These are phyloP conservation scores for Phytopythium mirpurense DNA, from an alignment of 352 stramenopile species.

Conservation along the genomic window DNA sequence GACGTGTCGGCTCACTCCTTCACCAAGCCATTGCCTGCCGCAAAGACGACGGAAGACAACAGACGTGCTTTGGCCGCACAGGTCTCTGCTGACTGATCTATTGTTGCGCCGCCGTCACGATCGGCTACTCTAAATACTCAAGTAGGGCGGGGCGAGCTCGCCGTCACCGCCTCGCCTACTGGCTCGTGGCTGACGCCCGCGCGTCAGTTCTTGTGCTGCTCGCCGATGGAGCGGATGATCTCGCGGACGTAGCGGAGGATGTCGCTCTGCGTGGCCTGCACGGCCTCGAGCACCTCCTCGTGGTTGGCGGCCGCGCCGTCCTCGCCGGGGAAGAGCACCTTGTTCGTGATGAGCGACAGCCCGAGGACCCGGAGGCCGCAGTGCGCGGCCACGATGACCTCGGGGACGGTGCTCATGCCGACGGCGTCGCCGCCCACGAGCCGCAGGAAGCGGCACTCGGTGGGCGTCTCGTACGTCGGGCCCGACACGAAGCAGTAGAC, in stretches of 20 bases:
- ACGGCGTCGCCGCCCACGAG: slow-evolving; percentile 91
- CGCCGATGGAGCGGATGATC: slow-evolving; percentile 37
- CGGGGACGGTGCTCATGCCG: slow-evolving; percentile 95
- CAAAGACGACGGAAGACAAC: no score
- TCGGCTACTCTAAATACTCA: no score
- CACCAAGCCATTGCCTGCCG: no score
- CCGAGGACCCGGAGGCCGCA: slow-evolving; percentile 93
- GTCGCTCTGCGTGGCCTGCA: slow-evolving; percentile 55
- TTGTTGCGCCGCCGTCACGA: no score
- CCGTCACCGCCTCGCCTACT: no score
- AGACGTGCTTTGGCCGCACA: no score
- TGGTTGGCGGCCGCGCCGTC: slow-evolving; percentile 84
- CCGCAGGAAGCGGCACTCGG: slow-evolving; percentile 92
- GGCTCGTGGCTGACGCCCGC: not conserved
- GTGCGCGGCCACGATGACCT: slow-evolving; percentile 95
- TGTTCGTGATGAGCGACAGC: slow-evolving; percentile 97
- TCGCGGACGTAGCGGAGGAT: slow-evolving; percentile 35
- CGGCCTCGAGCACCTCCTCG: slow-evolving; percentile 92
- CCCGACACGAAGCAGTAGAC: slow-evolving; percentile 97
- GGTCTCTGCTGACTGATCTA: no score
- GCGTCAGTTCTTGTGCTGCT: slow-evolving; percentile 19
- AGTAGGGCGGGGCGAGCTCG: no score
- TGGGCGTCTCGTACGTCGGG: slow-evolving; percentile 95
- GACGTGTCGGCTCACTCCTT: no score
- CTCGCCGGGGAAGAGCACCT: slow-evolving; percentile 79